These are phyloP conservation scores for Suillus tomentosus DNA, from an alignment of 768 basidiomycete genomes.

Conservation along the genomic window DNA sequence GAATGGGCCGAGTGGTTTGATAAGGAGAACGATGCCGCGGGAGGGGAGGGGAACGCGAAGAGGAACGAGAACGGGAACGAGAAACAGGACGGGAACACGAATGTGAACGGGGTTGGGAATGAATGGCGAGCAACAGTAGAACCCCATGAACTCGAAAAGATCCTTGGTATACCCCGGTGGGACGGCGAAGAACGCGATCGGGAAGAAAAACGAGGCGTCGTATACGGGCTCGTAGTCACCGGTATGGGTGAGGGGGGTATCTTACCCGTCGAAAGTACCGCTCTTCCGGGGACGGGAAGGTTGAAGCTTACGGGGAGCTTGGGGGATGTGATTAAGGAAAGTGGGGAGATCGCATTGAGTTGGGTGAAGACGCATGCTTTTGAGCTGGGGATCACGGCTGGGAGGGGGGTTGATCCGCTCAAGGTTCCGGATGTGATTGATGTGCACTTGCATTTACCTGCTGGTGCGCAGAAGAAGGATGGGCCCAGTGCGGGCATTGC, in stretches of 20 bases:
- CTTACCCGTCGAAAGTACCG: constrained; percentile 81
- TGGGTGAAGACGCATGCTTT: constrained; percentile 91
- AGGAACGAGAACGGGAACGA: neutral
- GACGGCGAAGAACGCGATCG: constrained; percentile 79
- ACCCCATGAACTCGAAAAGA: constrained; percentile 74
- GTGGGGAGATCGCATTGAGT: constrained; percentile 84
- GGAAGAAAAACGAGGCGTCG: constrained; percentile 73
- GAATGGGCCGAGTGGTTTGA: constrained; percentile 76
- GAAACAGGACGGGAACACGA: neutral
- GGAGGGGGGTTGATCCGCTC: constrained; percentile 70
- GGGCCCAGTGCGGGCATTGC: constrained; percentile 90
- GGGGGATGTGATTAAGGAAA: constrained; percentile 92
- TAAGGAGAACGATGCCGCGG: constrained; percentile 15
- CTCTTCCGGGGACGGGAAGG: constrained; percentile 72
- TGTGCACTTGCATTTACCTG: constrained; percentile 85
- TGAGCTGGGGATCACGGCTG: constrained; percentile 73
- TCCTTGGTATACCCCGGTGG: constrained; percentile 79
- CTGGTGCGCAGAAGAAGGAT: constrained; percentile 92
- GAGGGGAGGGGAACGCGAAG: constrained; percentile 11
- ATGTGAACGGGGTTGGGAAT: constrained; percentile 15
- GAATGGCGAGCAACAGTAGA: constrained; percentile 64
- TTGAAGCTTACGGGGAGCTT: constrained; percentile 82
- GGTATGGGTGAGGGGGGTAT: constrained; percentile 87
- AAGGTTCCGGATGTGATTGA: constrained; percentile 74
- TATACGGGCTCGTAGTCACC: constrained; percentile 87